Conservation (phyloP, 2,329 filamentous ascomycete genomes). For the Exophiala xenobiotica region DNA sequence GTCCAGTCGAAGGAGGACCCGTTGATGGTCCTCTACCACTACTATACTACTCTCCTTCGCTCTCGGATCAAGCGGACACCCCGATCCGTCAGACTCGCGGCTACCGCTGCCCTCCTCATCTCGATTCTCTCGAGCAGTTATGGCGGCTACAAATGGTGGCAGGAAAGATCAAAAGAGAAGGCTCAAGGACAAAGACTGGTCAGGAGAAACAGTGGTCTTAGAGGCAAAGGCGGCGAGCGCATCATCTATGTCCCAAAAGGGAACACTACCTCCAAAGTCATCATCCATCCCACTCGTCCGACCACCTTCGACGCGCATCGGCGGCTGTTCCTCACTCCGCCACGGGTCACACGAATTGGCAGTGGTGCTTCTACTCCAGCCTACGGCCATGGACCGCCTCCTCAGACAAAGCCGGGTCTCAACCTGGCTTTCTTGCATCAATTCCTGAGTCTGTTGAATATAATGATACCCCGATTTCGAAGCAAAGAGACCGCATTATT, state of each 20-base stretch:
- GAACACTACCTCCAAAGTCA: conserved; percentile 82
- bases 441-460: conserved; percentile 91
- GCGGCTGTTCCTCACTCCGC: conserved; percentile 86
- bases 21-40: conserved; percentile 66
- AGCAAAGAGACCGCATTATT: conserved; percentile 94
- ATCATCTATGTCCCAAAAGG: conserved; percentile 95
- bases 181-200: conserved; percentile 80
- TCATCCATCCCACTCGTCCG: conserved; percentile 83
- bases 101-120: conserved; percentile 70
- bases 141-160: conserved; percentile 77
- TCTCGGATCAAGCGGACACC: conserved; percentile 62
- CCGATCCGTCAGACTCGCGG: conserved; percentile 69
- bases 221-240: conserved; percentile 90
- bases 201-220: conserved; percentile 85
- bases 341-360: conserved; percentile 73
- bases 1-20: conserved; percentile 78
- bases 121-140: conserved; percentile 78
- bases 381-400: conserved; percentile 64
- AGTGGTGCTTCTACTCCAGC: conserved; percentile 61
- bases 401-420: conserved; percentile 87
- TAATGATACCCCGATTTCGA: conserved; percentile 93
- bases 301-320: conserved; percentile 96
- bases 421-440: conserved; percentile 97
- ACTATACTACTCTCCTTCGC: conserved; percentile 51
- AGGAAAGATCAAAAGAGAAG: conserved; percentile 68